Base-by-base conservation (phyloP, 495 filamentous ascomycete genomes). In the Aspergillus kassunensis region DNA sequence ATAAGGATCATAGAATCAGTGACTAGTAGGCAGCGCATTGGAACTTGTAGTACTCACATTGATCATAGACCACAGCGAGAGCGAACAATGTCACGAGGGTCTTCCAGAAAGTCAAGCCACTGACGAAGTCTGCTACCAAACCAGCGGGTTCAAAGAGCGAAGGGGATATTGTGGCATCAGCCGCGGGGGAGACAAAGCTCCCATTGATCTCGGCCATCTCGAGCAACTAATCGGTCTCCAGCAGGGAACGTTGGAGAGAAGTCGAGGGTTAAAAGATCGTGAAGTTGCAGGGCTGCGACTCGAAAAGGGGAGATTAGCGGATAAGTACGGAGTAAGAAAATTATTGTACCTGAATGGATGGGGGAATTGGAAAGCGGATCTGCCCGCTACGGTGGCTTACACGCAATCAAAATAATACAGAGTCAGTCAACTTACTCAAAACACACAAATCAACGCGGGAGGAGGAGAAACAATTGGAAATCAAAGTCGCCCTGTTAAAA, bases 61-160 rank as follows among this genome's bases (percentile, higher is more conserved):
- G 91, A 70, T 96, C 91, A 57, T 95, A 96, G 39, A 81, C 77
- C 33, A 95, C 82, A 12, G 85, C 77, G n/a, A 80, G 55, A 10
- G 86, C 68, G 42, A 96, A 62, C 46, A 91, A 29, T 6, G 87
- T 87, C 55, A 87, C 56, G 33, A 83, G 44, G 56, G 86, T 69
- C 57, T 79, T 84, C 80, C 84, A 87, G 15, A 77, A 62, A 47
- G 75, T 86, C 43, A 85, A 63, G 44, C 81, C 80, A 58, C 78
- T 69, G 25, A 82, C 63, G 19, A 82, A 42, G n/a, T 67, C 55
- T 6, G 67, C 66, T 37, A 79, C 42, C 10, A 75, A 40, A 37
- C 71, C 74, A n/a, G 69, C 54, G 45, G 69, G 63, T 47, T 71
- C 58, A 43, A 74, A 70, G 34, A 74, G 64, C 53, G 66, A 68